Evolutionary conservation across 768 basidiomycete species (phyloP).

Genomic region (Sarcomyxa edulis): DNA sequence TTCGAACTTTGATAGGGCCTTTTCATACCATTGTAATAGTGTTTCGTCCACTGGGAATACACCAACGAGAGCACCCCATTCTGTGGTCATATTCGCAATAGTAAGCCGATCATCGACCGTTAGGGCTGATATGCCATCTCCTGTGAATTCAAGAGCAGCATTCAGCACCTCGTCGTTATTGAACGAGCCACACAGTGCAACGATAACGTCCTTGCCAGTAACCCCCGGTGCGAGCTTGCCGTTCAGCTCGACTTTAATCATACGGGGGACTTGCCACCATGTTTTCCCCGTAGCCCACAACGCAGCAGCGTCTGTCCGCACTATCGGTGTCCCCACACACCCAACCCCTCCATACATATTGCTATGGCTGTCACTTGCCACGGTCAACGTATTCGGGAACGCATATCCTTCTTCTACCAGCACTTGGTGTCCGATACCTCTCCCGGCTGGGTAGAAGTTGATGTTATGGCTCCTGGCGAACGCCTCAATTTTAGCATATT

Average conservation of each 20-base stretch:
- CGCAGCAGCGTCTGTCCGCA: slow-evolving; percentile 90
- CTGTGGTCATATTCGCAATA: slow-evolving; percentile 99
- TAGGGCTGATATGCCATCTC: slow-evolving; percentile 76
- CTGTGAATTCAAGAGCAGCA: slow-evolving; percentile 93
- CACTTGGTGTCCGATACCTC: slow-evolving; percentile 97
- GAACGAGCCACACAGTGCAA: slow-evolving; percentile 93
- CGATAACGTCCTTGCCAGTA: slow-evolving; percentile 97
- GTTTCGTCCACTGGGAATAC: slow-evolving; percentile 90
- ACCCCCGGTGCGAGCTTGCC: slow-evolving; percentile 84
- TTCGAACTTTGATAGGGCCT: slow-evolving; percentile 65
- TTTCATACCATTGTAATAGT: slow-evolving; percentile 83
- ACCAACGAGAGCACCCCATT: slow-evolving; percentile 97
- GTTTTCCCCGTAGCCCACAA: slow-evolving; percentile 98
- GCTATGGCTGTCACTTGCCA: slow-evolving; percentile 93
- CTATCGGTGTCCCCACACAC: slow-evolving; percentile 95
- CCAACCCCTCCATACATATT: slow-evolving; percentile 99
- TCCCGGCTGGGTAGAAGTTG: slow-evolving; percentile 96
- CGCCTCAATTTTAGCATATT: slow-evolving; percentile 87
- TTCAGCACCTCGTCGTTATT: slow-evolving; percentile 97
- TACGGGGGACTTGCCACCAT: slow-evolving; percentile 99
- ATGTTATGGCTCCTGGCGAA: slow-evolving; percentile 83
- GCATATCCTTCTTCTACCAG: slow-evolving; percentile 98
- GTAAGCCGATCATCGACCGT: slow-evolving; percentile 90
- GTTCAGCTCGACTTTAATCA: slow-evolving; percentile 89
- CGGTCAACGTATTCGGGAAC: slow-evolving; percentile 91